Conservation (phyloP, 768 basidiomycete genomes). For the Amyloporia xantha region DNA sequence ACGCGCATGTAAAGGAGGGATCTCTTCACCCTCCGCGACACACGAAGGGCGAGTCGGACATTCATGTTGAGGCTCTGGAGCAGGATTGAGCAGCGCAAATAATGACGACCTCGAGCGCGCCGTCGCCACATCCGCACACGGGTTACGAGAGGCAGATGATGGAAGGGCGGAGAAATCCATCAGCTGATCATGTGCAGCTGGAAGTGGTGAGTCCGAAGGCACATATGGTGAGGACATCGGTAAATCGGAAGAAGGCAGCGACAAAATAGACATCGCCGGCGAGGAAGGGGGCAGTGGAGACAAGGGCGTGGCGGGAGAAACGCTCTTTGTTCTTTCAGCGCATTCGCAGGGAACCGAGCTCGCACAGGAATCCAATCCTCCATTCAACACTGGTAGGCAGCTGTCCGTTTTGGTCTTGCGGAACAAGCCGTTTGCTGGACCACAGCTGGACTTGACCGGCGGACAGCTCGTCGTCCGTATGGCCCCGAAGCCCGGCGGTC, state of each 20-base stretch:
- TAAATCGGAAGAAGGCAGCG: background rate
- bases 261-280: background rate
- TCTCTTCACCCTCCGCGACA: too few relatives aligned
- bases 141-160: background rate
- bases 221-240: background rate
- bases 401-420: background rate
- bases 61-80: conserved; percentile 6
- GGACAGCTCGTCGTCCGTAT: background rate
- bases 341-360: background rate
- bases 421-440: background rate
- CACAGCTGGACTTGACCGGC: background rate
- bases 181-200: background rate
- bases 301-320: background rate
- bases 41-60: too few relatives aligned
- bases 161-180: background rate
- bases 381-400: background rate
- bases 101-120: conserved; percentile 5
- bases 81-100: conserved; percentile 12
- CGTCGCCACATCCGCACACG: background rate
- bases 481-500: background rate
- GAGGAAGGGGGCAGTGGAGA: background rate
- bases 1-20: too few relatives aligned
- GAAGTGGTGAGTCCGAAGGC: background rate
- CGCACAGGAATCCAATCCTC: background rate
- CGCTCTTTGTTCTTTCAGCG: background rate